Evolutionary conservation across 495 filamentous ascomycete species (phyloP), one percentile per base, ranked within the genome.

Genomic region (Penicillium argentinense): DNA sequence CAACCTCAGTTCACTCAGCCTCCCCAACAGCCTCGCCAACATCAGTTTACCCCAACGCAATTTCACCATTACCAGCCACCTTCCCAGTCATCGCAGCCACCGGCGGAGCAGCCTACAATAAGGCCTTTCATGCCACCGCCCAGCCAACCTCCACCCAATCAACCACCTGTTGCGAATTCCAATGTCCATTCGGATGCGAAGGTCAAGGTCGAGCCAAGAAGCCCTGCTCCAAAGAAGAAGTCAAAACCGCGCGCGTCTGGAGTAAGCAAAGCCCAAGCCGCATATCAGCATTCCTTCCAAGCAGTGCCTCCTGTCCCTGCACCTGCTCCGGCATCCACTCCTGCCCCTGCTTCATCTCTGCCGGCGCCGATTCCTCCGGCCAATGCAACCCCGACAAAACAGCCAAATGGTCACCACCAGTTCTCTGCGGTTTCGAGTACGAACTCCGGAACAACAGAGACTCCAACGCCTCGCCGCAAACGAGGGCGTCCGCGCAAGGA

Each of bases 401-500:
- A 49, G 27, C 19, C 47, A 3, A 63, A 60, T 28, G 57, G 57
- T n/a, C 57, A 53, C 28, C 26, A 7, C 2, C 50, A 53, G 32
- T 6, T 42, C 3, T 4, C 41, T 26, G 9, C 32, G 9, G 13
- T 39, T 3, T 16, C 12, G 5, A 21, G 37, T 0, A 25, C 37
- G 9, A 36, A 36, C 9, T 13, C 25, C 12, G 55, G 25, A 4
- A 37, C 40, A 8, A 21, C 49, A 4, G 25, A 17, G 5, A 47
- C 57, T 13, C 53, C 51, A 3, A 37, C 37, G 5, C 45, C 53
- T 8, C 26, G 51, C 18, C 63, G 60, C 24, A 62, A 57, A 40
- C 63, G 60, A 28, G 63, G 60, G 23, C 60, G 60, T 5, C 63
- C 63, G 16, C 45, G 57, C 9, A 66, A 66, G 32, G 57, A 58